A percentile compares a stretch with the other conserved stretches of the same genome.
phyloP scores from a whole-genome alignment of 495 filamentous ascomycete genomes.

The Sordaria brevicollis region DNA sequence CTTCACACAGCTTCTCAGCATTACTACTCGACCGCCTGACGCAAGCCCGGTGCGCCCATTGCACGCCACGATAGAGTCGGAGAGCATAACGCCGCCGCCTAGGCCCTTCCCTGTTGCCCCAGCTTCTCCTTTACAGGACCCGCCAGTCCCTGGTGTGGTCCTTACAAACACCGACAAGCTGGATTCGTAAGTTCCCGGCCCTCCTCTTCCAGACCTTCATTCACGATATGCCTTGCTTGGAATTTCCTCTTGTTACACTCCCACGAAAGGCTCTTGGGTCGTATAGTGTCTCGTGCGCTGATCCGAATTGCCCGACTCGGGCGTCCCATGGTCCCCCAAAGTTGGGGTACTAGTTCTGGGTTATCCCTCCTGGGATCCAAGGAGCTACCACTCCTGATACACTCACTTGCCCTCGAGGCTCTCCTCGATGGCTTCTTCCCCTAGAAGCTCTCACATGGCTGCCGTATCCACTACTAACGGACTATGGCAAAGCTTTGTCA shows the following conservation, averaged over 20 bases:
- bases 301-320: background rate
- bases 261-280: background rate
- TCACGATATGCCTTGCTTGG: background rate
- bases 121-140: conserved; percentile 14
- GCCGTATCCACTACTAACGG: conserved; percentile 18
- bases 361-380: background rate
- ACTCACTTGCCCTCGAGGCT: background rate
- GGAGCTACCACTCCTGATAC: background rate
- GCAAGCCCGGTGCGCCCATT: background rate
- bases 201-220: background rate
- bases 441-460: conserved; percentile 12
- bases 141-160: conserved; percentile 25
- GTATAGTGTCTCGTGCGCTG: background rate
- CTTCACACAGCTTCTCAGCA: background rate
- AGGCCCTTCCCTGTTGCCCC: background rate
- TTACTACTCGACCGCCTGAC: background rate
- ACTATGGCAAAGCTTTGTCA: conserved; percentile 33
- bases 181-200: conserved; percentile 9
- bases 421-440: background rate
- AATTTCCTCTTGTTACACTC: background rate
- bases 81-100: background rate
- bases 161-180: conserved; percentile 10
- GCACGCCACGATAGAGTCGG: background rate
- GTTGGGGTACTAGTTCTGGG: background rate
- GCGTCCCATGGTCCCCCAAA: background rate